Evolutionary conservation across 306 rosid species (phyloP).

Genomic region (Sesbania bispinosa): DNA sequence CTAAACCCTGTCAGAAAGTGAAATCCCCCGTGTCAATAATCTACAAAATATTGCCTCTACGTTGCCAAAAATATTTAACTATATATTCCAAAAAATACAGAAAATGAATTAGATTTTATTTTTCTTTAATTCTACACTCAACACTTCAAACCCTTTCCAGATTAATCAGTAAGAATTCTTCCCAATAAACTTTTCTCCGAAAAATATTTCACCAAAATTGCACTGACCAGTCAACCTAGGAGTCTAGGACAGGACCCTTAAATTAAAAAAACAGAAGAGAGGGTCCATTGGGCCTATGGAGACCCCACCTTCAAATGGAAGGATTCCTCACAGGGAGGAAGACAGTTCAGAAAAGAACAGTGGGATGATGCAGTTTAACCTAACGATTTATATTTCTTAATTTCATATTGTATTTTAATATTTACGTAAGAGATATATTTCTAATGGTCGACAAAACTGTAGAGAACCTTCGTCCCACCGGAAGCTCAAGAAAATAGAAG

Average conservation of each 20-base stretch:
- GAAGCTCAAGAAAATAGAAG: no score
- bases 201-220: background rate
- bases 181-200: background rate
- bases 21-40: background rate
- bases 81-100: background rate
- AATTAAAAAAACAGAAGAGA: background rate
- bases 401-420: no score
- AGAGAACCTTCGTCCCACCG: no score
- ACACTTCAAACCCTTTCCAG: background rate
- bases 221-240: background rate
- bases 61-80: background rate
- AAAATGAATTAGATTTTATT: background rate
- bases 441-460: no score
- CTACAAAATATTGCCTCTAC: background rate
- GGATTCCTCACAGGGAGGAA: no score
- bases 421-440: no score
- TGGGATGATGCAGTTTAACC: no score
- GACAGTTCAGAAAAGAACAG: background rate
- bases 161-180: background rate
- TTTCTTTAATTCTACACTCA: background rate
- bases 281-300: background rate
- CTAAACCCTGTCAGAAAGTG: background rate
- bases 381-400: no score
- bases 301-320: background rate
- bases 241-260: no score